These are phyloP conservation scores for Colletotrichum filicis DNA, from an alignment of 2,329 filamentous ascomycete species.

Conservation along the genomic window DNA sequence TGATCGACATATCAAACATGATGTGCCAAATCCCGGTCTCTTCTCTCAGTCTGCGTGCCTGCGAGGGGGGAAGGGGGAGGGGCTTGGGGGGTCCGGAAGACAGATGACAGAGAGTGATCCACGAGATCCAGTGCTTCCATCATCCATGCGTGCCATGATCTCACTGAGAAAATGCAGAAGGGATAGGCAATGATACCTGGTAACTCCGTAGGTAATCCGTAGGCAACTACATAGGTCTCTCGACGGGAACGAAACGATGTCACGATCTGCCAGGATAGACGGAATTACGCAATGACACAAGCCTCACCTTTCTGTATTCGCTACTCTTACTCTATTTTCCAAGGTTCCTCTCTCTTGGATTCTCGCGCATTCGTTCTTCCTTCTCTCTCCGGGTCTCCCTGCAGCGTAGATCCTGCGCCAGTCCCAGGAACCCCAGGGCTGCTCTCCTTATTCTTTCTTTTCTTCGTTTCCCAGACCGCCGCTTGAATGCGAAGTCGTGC, in stretches of 20 bases:
- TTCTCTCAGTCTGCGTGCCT: neutral
- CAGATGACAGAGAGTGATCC: neutral
- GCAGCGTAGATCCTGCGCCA: neutral
- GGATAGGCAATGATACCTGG: neutral
- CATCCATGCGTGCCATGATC: neutral
- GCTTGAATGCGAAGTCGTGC: neutral
- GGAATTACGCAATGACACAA: neutral
- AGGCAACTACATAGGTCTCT: too few relatives aligned
- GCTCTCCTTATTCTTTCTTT: too few relatives aligned
- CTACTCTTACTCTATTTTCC: too few relatives aligned
- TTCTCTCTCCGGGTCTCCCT: neutral
- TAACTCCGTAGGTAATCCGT: neutral
- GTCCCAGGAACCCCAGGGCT: neutral
- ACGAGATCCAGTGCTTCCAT: neutral
- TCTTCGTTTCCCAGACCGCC: neutral
- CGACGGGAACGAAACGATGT: neutral
- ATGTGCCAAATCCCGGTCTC: neutral
- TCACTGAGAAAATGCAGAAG: too few relatives aligned
- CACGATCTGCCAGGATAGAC: neutral
- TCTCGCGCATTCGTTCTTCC: neutral
- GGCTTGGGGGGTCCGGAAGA: neutral
- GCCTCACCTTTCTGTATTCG: too few relatives aligned
- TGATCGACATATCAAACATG: slow-evolving; percentile 9
- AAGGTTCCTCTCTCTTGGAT: too few relatives aligned
- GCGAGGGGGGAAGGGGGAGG: neutral